These are phyloP conservation scores for Trichomonas tenax DNA, from an alignment of 208 protist genomes.

Conservation along the genomic window DNA sequence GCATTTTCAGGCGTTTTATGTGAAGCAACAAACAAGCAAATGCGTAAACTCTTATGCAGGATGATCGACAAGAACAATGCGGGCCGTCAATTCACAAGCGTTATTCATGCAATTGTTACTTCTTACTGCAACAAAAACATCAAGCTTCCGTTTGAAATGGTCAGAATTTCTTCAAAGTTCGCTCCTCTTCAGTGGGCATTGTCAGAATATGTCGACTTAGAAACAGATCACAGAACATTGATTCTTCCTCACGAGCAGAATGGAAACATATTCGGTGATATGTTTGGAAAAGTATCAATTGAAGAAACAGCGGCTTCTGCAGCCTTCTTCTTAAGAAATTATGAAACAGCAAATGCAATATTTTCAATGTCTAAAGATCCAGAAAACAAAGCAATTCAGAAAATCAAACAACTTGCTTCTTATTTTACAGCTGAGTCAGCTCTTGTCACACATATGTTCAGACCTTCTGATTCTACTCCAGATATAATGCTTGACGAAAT, in stretches of 20 bases:
- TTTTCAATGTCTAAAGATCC: not conserved
- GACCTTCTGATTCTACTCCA: not conserved
- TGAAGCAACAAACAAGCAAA: not conserved
- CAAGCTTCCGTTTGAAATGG: not conserved
- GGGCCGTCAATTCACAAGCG: not conserved
- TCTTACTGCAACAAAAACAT: not conserved
- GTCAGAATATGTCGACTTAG: not conserved
- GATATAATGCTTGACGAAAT: not conserved
- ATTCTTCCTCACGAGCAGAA: not conserved
- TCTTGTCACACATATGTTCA: not conserved
- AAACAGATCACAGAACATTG: not conserved
- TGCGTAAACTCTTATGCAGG: not conserved
- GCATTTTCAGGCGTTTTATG: not conserved
- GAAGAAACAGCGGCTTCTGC: not conserved
- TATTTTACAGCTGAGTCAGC: not conserved
- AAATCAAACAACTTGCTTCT: not conserved
- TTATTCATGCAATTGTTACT: not conserved
- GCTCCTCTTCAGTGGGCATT: not conserved
- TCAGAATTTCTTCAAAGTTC: not conserved
- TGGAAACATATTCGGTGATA: not conserved
- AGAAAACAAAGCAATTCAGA: not conserved
- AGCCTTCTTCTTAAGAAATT: not conserved
- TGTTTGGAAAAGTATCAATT: not conserved
- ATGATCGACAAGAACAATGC: not conserved
- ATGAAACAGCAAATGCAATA: not conserved